Conservation (phyloP, 1,284 basidiomycete species). For the Ustilago lituana region DNA sequence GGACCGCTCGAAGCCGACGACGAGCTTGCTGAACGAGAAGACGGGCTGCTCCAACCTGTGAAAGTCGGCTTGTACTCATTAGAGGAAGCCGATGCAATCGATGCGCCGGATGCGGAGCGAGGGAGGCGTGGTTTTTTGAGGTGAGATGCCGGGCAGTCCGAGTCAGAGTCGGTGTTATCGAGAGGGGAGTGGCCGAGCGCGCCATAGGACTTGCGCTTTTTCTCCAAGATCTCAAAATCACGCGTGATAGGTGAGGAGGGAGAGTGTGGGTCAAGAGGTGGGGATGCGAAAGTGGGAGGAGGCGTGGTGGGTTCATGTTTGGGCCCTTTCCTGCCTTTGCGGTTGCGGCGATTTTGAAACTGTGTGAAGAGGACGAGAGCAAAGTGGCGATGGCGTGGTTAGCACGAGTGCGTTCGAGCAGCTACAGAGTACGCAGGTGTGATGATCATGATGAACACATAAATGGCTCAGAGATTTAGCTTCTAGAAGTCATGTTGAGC, state of each 20-base stretch:
- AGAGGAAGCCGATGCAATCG: slow-evolving; percentile 8
- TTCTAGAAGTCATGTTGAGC: too few relatives aligned
- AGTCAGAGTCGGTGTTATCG: slow-evolving; percentile 3
- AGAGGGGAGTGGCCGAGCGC: slow-evolving; percentile 9
- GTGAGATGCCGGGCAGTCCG: slow-evolving; percentile 3
- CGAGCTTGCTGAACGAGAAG: slow-evolving; percentile 23
- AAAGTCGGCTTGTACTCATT: slow-evolving; percentile 6
- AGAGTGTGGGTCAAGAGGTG: neutral
- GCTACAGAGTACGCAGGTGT: too few relatives aligned
- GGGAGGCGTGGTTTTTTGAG: slow-evolving; percentile 27
- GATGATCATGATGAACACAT: too few relatives aligned
- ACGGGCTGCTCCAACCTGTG: slow-evolving; percentile 23
- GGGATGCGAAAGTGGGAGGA: neutral
- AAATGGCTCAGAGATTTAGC: too few relatives aligned
- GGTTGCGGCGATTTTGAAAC: slow-evolving; percentile 59
- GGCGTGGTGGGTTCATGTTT: neutral
- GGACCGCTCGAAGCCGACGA: slow-evolving; percentile 21
- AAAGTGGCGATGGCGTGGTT: neutral
- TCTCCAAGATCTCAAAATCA: slow-evolving; percentile 12
- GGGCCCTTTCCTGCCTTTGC: slow-evolving; percentile 27
- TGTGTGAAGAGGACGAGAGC: slow-evolving; percentile 8
- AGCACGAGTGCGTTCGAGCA: too few relatives aligned
- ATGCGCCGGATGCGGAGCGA: slow-evolving; percentile 5
- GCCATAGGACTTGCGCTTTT: slow-evolving; percentile 37
- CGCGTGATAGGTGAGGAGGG: slow-evolving; percentile 5